Conservation (phyloP, 345 rosid species). For the Euphorbia tirucalli region DNA sequence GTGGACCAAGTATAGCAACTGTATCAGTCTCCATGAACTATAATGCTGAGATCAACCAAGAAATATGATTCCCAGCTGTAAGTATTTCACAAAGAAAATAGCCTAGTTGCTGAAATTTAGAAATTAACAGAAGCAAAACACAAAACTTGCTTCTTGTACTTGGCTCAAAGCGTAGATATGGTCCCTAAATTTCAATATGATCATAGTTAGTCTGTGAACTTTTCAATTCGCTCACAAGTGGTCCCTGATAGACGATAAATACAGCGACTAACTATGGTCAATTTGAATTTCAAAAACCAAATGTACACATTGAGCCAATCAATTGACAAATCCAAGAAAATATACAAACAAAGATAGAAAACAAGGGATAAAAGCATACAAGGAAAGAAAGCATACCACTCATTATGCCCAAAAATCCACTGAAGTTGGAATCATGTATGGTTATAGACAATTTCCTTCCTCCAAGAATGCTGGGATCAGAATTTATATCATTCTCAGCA, state of each 20-base stretch:
- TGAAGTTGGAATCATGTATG: slow-evolving; percentile 57
- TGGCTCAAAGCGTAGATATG: too few species aligned
- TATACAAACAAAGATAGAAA: too few species aligned
- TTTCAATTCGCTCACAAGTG: too few species aligned
- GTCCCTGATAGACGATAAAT: too few species aligned
- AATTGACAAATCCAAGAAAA: background rate
- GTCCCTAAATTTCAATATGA: too few species aligned
- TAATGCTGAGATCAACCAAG: slow-evolving; percentile 37
- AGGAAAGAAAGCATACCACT: slow-evolving; percentile 23
- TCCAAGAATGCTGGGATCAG: slow-evolving; percentile 60
- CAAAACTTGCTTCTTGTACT: too few species aligned
- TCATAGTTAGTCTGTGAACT: too few species aligned
- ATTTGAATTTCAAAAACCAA: background rate
- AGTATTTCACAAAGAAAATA: background rate
- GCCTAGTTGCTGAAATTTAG: too few species aligned
- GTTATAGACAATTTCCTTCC: slow-evolving; percentile 50
- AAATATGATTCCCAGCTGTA: background rate
- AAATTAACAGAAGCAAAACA: too few species aligned
- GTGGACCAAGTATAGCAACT: slow-evolving; percentile 89
- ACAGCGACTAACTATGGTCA: background rate
- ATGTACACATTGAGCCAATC: background rate
- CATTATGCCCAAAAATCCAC: slow-evolving; percentile 51
- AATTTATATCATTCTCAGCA: slow-evolving; percentile 69
- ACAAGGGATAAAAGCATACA: background rate
- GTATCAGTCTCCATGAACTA: slow-evolving; percentile 89